Conservation (phyloP, 2,329 filamentous ascomycete species). For the Acephala macrosclerotiorum region DNA sequence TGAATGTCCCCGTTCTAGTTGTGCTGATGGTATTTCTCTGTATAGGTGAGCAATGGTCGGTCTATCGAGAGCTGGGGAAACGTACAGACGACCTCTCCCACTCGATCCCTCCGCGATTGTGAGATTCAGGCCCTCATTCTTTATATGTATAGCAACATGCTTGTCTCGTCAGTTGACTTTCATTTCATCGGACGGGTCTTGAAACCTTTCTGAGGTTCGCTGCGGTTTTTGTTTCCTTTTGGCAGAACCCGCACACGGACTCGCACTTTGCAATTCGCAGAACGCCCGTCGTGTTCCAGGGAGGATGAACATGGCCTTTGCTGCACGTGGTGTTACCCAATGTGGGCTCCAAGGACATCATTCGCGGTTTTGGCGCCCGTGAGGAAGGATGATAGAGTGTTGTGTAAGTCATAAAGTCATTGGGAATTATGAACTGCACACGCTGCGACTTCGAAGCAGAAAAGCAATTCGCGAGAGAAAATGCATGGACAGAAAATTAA, state of each 20-base stretch:
- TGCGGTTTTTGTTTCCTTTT: slow-evolving; percentile 43
- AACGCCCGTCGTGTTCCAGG: slow-evolving; percentile 40
- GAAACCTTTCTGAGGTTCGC: slow-evolving; percentile 42
- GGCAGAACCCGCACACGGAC: slow-evolving; percentile 41
- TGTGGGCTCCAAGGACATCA: slow-evolving; percentile 12
- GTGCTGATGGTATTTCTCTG: slow-evolving; percentile 34
- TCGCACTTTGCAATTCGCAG: slow-evolving; percentile 41
- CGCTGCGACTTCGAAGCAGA: not conserved
- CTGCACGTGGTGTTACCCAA: slow-evolving; percentile 38
- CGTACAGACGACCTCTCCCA: slow-evolving; percentile 40
- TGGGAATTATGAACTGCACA: not conserved
- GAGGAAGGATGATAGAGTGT: not conserved
- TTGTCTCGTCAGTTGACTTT: slow-evolving; percentile 25
- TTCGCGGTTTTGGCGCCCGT: slow-evolving; percentile 6
- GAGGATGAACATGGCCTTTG: slow-evolving; percentile 41
- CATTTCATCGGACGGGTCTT: not conserved
- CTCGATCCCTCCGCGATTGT: slow-evolving; percentile 40
- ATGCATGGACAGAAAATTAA: not conserved
- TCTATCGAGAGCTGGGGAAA: not conserved
- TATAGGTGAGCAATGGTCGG: not conserved
- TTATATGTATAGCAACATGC: slow-evolving; percentile 43
- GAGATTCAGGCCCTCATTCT: slow-evolving; percentile 40
- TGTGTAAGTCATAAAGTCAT: slow-evolving; percentile 2
- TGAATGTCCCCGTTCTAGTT: slow-evolving; percentile 20
- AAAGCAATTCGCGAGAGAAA: not conserved